A percentile compares a stretch with the other conserved stretches of the same genome.
Evolutionary conservation across 2,329 filamentous ascomycete genomes (phyloP).

Genomic region (Clonostachys chloroleuca): DNA sequence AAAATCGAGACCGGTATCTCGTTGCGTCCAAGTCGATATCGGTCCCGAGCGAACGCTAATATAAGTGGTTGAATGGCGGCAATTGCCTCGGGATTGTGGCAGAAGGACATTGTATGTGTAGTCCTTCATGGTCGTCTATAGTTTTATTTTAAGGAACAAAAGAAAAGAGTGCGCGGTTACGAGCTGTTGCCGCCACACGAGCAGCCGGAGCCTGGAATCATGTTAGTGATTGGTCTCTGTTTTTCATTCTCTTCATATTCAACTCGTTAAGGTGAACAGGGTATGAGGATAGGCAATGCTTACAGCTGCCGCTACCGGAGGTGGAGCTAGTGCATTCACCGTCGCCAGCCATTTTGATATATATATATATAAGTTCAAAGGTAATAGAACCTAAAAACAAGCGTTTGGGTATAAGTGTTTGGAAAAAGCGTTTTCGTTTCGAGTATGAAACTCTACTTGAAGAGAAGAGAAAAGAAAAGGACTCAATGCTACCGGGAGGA

Average conservation of each 20-base stretch:
- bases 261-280: background rate
- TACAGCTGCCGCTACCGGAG: conserved; percentile 29
- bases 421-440: conserved; percentile 3
- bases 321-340: conserved; percentile 28
- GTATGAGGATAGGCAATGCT: background rate
- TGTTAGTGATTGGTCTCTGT: background rate
- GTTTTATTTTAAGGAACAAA: conserved; percentile 2
- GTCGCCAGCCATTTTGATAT: conserved; percentile 26
- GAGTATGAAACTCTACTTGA: conserved; percentile 6
- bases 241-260: background rate
- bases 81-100: background rate
- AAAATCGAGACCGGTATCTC: background rate
- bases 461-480: conserved; percentile 2
- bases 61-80: background rate
- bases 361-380: conserved; percentile 6
- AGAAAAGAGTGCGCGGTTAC: conserved; percentile 4
- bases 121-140: conserved; percentile 1
- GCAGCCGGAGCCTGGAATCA: conserved; percentile 1
- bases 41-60: background rate
- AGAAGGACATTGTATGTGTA: background rate
- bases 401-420: background rate
- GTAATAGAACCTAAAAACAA: conserved; percentile 1
- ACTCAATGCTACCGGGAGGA: background rate
- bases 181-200: conserved; percentile 1
- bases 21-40: no score